These are phyloP conservation scores for Paramecium biaurelia DNA, from an alignment of 73 alveolate species.

Conservation along the genomic window DNA sequence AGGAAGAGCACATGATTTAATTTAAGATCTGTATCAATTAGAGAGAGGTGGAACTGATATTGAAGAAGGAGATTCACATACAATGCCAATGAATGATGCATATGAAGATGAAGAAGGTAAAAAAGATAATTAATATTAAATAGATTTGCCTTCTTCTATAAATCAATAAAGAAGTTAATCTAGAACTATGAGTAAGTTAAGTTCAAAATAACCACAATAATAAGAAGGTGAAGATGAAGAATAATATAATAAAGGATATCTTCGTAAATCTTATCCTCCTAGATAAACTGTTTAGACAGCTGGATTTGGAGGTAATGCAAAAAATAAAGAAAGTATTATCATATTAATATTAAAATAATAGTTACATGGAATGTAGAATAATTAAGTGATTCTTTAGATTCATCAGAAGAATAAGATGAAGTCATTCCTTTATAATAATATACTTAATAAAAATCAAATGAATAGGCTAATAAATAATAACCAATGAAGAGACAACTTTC, in stretches of 20 bases:
- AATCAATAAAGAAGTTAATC: conserved; percentile 15
- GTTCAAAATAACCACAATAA: neutral
- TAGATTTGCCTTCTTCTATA: neutral
- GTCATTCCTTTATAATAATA: neutral
- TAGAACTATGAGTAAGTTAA: neutral
- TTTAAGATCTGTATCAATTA: neutral
- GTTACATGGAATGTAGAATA: neutral
- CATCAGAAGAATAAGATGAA: conserved; percentile 29
- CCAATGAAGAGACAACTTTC: neutral
- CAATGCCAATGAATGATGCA: neutral
- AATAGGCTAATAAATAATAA: neutral
- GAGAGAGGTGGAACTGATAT: neutral
- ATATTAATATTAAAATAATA: neutral
- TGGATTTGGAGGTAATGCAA: neutral
- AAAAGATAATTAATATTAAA: neutral
- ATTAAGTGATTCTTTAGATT: neutral
- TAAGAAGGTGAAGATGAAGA: neutral
- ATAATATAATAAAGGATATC: neutral
- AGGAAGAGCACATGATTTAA: neutral
- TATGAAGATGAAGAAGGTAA: neutral
- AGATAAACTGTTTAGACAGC: neutral
- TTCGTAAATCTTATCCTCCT: neutral
- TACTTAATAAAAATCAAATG: neutral
- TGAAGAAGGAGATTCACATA: conserved; percentile 9
- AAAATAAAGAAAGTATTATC: neutral